Conservation (phyloP, 75 land plant species). For the Selaginella moellendorffii region DNA sequence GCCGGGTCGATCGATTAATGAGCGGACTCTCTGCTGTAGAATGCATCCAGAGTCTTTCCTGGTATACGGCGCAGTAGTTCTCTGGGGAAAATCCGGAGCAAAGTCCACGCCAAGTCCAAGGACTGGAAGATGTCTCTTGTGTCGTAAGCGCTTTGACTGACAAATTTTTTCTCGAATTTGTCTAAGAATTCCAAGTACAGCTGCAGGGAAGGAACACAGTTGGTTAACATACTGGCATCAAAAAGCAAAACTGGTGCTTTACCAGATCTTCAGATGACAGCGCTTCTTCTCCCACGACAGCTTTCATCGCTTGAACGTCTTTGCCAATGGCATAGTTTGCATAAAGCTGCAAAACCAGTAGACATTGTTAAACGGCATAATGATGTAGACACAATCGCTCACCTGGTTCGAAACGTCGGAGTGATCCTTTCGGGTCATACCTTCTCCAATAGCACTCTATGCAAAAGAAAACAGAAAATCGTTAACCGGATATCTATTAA, state of each 20-base stretch:
- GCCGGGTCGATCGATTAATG: too few relatives aligned
- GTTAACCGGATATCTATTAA: too few relatives aligned
- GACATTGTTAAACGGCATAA: too few relatives aligned
- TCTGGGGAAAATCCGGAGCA: conserved; percentile 91
- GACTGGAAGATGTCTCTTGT: conserved; percentile 97
- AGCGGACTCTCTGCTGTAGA: conserved; percentile 83
- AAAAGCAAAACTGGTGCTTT: background rate
- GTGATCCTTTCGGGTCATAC: conserved; percentile 96
- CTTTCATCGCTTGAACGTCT: conserved; percentile 99
- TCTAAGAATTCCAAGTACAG: conserved; percentile 87
- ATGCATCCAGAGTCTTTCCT: conserved; percentile 83
- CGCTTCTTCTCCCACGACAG: conserved; percentile 99
- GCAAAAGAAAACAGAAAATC: conserved; percentile 6
- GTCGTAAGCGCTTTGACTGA: conserved; percentile 87
- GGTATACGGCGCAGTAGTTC: conserved; percentile 99
- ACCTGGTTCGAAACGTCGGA: conserved; percentile 99
- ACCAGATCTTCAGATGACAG: conserved; percentile 97
- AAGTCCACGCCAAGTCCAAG: conserved; percentile 92
- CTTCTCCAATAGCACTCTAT: conserved; percentile 99
- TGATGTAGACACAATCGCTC: background rate
- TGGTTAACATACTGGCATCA: background rate
- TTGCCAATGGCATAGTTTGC: conserved; percentile 99
- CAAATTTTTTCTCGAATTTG: conserved; percentile 86
- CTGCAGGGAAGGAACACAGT: conserved; percentile 22
- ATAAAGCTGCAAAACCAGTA: conserved; percentile 53